Evolutionary conservation across 2,329 filamentous ascomycete species (phyloP), one percentile per base, ranked within the genome.

Genomic region (Pseudogymnoascus sp.): DNA sequence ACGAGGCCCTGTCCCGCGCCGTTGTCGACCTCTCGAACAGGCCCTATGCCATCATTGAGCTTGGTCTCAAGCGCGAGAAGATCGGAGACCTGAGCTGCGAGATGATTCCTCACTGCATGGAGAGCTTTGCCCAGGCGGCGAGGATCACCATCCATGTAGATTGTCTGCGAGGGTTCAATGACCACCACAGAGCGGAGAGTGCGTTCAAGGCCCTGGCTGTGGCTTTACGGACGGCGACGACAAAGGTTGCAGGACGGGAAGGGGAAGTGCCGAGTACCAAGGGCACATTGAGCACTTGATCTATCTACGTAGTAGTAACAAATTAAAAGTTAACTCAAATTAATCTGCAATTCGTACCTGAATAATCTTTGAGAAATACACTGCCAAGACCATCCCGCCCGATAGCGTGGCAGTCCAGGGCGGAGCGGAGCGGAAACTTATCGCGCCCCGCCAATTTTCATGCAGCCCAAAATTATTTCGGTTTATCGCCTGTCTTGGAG

Each of bases 221-320:
- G 49, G 95, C 95, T 6, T 82, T 96, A 62, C 83, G 88, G 69
- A 83, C 84, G 75, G 95, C 95, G 8, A 93, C 88, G 59, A 83
- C 83, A 60, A 83, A 86, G 69, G 86, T 93, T 33, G 84, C 85
- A 43, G 91, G 91, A 9, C 88, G 89, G 74, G 92, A 96, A 77
- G 92, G 91, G 2, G 95, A 99, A 81, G 87, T 97, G 25, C 90
- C 93, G 61, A 97, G 93, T 79, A 97, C 93, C 7, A 97, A 97
- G 83, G 93, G 93, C 9, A 96, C 96, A 35, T 75, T 97, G 76
- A 86, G 80, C 71, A 83, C 83, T 14, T 87, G 75, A 3, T 4
- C 16, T 35, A 55, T 35, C 9, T 55, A 33, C 11, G 9, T 52
- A 28, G 45, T 14, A 16, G 14, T 28, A 31, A 28, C 14, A 16